Percentiles rank a stretch among this genome's conserved stretches.
These are phyloP conservation scores for Colletotrichum incanum DNA, from an alignment of 2,329 filamentous ascomycete species.

Conservation along the genomic window DNA sequence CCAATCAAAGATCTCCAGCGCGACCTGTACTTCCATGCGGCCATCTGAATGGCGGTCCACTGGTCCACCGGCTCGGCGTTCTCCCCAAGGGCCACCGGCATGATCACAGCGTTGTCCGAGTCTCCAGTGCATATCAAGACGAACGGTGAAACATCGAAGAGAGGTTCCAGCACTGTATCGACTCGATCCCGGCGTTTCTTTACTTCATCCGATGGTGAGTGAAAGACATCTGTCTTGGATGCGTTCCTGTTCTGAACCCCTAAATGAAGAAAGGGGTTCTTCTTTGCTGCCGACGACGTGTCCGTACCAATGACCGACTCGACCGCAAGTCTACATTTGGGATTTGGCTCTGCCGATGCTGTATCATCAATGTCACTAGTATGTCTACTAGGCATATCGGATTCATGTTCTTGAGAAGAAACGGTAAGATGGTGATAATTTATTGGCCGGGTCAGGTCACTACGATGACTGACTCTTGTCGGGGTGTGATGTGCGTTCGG, in stretches of 20 bases:
- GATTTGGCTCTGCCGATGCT: background rate
- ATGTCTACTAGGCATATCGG: background rate
- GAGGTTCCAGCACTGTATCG: background rate
- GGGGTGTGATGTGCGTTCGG: too few species aligned
- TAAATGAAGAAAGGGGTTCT: background rate
- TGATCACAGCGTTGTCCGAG: background rate
- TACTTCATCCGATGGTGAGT: background rate
- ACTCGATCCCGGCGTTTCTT: background rate
- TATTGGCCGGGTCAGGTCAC: too few species aligned
- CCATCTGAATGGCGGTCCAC: background rate
- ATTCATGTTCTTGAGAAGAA: too few species aligned
- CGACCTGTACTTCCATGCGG: too few species aligned
- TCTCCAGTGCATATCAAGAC: background rate
- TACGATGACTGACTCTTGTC: too few species aligned
- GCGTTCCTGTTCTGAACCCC: background rate
- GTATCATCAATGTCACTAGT: background rate
- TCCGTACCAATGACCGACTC: background rate
- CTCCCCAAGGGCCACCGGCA: background rate
- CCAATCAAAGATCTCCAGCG: background rate
- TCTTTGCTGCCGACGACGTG: background rate
- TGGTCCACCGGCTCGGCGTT: background rate
- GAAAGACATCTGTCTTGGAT: background rate
- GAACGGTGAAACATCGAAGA: background rate
- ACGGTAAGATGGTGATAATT: too few species aligned
- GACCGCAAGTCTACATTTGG: background rate